phyloP scores from a whole-genome alignment of 129 eudicot species.

The Flaveria linearis region DNA sequence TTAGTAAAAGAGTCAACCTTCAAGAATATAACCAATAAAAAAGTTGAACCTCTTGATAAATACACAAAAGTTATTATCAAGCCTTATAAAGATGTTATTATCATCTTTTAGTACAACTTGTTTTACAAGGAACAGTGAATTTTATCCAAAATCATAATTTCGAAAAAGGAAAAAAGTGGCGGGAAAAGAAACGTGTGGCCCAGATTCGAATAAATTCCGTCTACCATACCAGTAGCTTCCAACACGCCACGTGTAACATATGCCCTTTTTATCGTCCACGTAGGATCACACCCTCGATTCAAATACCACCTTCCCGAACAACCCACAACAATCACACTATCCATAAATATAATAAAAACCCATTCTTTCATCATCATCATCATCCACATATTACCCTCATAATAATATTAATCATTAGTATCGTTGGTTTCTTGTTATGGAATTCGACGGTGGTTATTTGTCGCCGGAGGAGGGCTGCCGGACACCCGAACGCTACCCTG shows the following conservation, averaged over 20 bases:
- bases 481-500: constrained; percentile 49
- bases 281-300: constrained; percentile 32
- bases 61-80: neutral
- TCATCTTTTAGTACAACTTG: constrained; percentile 15
- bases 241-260: constrained; percentile 33
- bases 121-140: constrained; percentile 13
- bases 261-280: constrained; percentile 33
- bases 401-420: no score
- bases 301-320: constrained; percentile 48
- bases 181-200: constrained; percentile 41
- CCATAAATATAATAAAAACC: neutral
- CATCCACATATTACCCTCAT: no score
- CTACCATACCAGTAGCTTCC: constrained; percentile 33
- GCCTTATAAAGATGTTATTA: neutral
- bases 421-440: constrained; percentile 26
- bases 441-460: constrained; percentile 33
- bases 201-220: constrained; percentile 41
- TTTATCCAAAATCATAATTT: constrained; percentile 10
- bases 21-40: neutral
- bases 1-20: neutral
- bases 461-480: constrained; percentile 51
- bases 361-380: neutral
- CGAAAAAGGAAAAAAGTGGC: constrained; percentile 26
- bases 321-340: constrained; percentile 25
- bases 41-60: neutral